Evolutionary conservation across 805 yeast species (phyloP), one percentile per base, ranked within the genome.

Genomic region (Komagataella pseudopastoris): DNA sequence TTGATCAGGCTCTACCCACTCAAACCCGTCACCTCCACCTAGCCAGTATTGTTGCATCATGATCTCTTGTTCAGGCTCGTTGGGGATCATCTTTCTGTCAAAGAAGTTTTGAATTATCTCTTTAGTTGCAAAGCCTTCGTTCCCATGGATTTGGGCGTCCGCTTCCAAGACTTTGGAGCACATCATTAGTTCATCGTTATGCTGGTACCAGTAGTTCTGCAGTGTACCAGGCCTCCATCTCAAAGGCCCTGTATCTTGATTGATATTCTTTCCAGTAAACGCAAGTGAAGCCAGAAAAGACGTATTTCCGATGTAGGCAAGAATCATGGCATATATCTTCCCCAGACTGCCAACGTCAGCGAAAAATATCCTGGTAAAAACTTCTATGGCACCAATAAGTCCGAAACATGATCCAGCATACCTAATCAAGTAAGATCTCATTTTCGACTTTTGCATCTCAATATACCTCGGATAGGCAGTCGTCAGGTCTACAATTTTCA

Each of bases 1-100:
- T 60, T 84, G 85, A 61, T 87, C 96, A 0, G 95, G 95, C 60
- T 87, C 96, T 10, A 78, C 83, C 96, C 96, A 87, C 54, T 83
- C 86, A 60, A 85, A 87, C 12, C 88, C 89, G 51, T 83, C 90
- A 30, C 96, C 96, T 6, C 88, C 86, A 46, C 84, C 75, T 61
- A 86, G 79, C 96, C 96, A 87, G 66, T 86, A 87, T 58, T 88
- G 95, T 60, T 86, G 85, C 57, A 87, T 58, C 69, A 80, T 72
- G 48, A 77, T 61, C 54, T 87, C 95, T 54, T 78, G 83, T 51
- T 81, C 78, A 48, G 84, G 80, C 57, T 78, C 78, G 59, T 70
- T 70, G 12, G 72, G 63, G 4, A 63, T 68, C 62, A 73, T 66
- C 48, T 63, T 60, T 46, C 72, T 62, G 54, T 57, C 49, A 58